Base-by-base conservation (phyloP, 208 protist genomes). In the Vickermania ingenoplastis region DNA sequence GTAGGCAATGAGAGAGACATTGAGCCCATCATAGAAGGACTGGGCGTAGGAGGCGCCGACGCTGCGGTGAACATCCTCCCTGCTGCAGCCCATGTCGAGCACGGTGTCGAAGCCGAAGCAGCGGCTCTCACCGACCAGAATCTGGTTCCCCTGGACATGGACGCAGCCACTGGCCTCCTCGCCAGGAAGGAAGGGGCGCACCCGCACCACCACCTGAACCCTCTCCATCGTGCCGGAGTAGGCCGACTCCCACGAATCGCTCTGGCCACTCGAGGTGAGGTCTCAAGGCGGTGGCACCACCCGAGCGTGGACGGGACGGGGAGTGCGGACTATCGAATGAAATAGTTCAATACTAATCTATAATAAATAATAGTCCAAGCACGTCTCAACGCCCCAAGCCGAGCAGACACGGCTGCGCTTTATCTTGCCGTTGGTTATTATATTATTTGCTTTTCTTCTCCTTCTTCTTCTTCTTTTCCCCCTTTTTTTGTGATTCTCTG, bases 1-100 rank as follows among this genome's bases (percentile, higher is more conserved):
- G 62, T 97, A 98, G 26, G 94, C 95, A 29, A 97, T 96, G 24
- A 83, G 84, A 24, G 94, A 95, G 4, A 83, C 81, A 31, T 97
- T 97, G 67, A 86, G 95, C 30, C 94, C 92, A 61, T 81, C 73
- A 23, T 97, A 76, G 51, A 94, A 91, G 5, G 77, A 59, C 22
- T 82, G 62, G 0, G 92, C 75, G 0, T 97, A 70, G n/a, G 77
- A 74, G 30, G 65, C 63, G 0, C 92, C 91, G 45, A 95, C 64
- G 0, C 75, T 53, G 13, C 79, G 72, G 67, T 89, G 97, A 25
- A 98, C 75, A 30, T 78, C 67, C 11, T 86, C 68, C 23, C 81
- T 73, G 25, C 54, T 77, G 5, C 76, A 61, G 22, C 75, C 55
- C 45, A 65, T 67, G 58, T 75, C 73, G 62, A 97, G 96, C 21